Conservation (phyloP, 441 rosid species). For the Codiaeum variegatum region DNA sequence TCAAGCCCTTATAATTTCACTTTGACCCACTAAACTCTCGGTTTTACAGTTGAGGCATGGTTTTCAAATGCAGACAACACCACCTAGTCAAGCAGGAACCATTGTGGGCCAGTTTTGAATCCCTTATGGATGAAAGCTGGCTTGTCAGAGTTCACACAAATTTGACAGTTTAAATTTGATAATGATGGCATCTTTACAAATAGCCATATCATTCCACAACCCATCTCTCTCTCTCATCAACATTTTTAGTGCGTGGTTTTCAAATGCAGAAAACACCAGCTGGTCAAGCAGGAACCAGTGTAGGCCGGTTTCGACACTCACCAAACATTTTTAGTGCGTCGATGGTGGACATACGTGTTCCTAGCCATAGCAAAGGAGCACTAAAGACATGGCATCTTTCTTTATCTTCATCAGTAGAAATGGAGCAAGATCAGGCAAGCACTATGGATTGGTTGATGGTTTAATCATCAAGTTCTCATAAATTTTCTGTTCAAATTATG, state of each 20-base stretch:
- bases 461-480: no score
- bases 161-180: not conserved
- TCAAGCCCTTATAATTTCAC: not conserved
- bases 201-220: not conserved
- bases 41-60: not conserved
- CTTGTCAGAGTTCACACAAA: not conserved
- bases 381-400: conserved; percentile 56
- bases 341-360: conserved; percentile 52
- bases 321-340: conserved; percentile 83
- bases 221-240: no score
- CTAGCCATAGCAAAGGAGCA: conserved; percentile 57
- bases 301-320: no score
- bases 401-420: no score
- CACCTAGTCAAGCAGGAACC: not conserved
- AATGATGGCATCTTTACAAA: not conserved
- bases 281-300: no score
- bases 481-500: no score
- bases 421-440: no score
- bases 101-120: not conserved
- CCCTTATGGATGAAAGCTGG: not conserved
- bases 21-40: not conserved
- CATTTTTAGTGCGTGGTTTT: conserved; percentile 81
- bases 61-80: not conserved
- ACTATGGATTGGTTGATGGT: no score
- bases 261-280: no score